These are phyloP conservation scores for Cyclostephanos invisitatus DNA, from an alignment of 108 stramenopile species.

Conservation along the genomic window DNA sequence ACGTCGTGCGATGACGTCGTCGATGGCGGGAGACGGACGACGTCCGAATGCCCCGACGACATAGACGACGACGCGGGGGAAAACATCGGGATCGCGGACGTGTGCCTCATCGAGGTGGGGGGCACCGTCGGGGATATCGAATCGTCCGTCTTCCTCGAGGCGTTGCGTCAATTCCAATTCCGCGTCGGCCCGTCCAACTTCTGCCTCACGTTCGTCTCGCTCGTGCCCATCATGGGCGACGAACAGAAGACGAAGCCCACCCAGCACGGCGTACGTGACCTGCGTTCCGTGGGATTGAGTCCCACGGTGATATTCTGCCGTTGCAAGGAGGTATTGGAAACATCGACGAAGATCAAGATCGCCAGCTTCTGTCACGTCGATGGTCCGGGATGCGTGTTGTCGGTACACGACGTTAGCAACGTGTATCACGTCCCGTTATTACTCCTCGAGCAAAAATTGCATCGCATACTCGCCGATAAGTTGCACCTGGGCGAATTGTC, in stretches of 20 bases:
- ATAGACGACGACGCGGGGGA: constrained; percentile 36
- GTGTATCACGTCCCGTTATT: constrained; percentile 98
- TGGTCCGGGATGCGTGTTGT: constrained; percentile 79
- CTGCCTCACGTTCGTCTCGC: constrained; percentile 92
- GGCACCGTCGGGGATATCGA: constrained; percentile 99
- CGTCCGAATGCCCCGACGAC: too few species aligned
- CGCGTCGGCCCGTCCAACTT: constrained; percentile 95
- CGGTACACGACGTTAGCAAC: constrained; percentile 98
- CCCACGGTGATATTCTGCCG: constrained; percentile 97
- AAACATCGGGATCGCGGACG: constrained; percentile 69
- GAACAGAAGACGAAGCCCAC: constrained; percentile 99
- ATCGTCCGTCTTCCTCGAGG: constrained; percentile 93
- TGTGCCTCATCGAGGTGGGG: constrained; percentile 99
- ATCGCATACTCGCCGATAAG: constrained; percentile 59
- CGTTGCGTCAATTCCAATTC: constrained; percentile 97
- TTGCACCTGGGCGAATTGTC: constrained; percentile 38
- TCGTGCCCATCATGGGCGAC: constrained; percentile 96
- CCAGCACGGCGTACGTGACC: constrained; percentile 97
- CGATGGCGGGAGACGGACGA: not conserved
- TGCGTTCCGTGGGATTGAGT: constrained; percentile 89
- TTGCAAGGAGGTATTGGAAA: constrained; percentile 75
- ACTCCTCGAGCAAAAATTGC: constrained; percentile 90
- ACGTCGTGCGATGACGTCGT: not conserved
- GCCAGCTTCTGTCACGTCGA: constrained; percentile 95
- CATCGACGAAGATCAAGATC: constrained; percentile 88